These are phyloP conservation scores for Fusarium humuli DNA, from an alignment of 2,329 filamentous ascomycete species.

Conservation along the genomic window DNA sequence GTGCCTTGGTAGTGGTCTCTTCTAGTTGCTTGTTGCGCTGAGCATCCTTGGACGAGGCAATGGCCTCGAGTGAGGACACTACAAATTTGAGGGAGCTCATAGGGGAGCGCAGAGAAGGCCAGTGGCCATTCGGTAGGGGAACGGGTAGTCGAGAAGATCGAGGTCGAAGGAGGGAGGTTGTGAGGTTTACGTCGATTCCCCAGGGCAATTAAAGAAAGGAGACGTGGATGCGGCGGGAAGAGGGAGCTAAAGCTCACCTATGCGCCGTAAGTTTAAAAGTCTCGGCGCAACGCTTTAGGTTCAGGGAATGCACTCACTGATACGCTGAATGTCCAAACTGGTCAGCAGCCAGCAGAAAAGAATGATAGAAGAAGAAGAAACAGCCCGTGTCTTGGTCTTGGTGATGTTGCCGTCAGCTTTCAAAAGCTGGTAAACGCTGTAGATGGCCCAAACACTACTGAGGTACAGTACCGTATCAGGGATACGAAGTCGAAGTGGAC, in stretches of 20 bases:
- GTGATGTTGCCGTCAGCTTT: slow-evolving; percentile 28
- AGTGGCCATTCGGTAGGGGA: slow-evolving; percentile 58
- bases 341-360: neutral
- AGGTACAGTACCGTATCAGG: slow-evolving; percentile 16
- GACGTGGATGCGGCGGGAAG: slow-evolving; percentile 26
- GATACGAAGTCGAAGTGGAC: slow-evolving; percentile 39
- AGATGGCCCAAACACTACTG: neutral
- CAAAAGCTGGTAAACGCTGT: slow-evolving; percentile 16
- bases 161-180: slow-evolving; percentile 21
- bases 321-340: neutral
- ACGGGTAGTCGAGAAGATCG: slow-evolving; percentile 14
- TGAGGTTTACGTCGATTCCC: slow-evolving; percentile 32
- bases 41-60: slow-evolving; percentile 91
- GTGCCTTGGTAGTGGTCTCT: slow-evolving; percentile 83
- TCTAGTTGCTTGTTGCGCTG: slow-evolving; percentile 85
- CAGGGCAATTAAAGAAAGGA: slow-evolving; percentile 42
- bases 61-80: slow-evolving; percentile 90
- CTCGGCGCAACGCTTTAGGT: neutral
- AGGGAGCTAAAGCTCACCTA: slow-evolving; percentile 30
- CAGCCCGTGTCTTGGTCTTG: slow-evolving; percentile 21
- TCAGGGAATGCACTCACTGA: neutral
- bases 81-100: slow-evolving; percentile 98
- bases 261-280: slow-evolving; percentile 5
- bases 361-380: slow-evolving; percentile 12
- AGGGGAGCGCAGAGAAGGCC: slow-evolving; percentile 62